Evolutionary conservation across 176 grass and related monocot genomes (phyloP), one percentile per base, ranked within the genome.

Genomic region (Aegilops speltoides): DNA sequence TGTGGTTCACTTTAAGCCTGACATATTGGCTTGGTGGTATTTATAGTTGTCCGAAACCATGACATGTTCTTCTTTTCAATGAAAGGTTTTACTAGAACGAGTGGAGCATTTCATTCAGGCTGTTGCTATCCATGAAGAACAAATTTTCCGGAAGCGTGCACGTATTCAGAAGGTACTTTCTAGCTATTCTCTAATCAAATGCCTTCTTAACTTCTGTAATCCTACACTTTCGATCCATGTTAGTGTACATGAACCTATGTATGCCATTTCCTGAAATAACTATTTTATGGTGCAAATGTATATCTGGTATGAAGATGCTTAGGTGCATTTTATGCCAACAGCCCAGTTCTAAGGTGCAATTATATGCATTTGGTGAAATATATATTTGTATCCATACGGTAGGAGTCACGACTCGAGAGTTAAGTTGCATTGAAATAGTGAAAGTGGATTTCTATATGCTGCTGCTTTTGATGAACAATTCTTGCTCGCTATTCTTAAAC

Each of bases 41-140:
- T 76, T 46, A 32, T 26, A 75, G 34, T 62, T 78, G 20, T 32
- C 76, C 60, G 62, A 77, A 67, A 54, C 67, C 26, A 76, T 91
- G 46, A 70, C 19, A 80, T 73, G 86, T 86, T 89, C 68, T 76
- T 25, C 41, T 65, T 89, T 95, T 85, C 11, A 46, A 73, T 43
- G 37, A 75, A 86, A 91, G 96, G 96, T 98, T 86, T 79, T 87
- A 82, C 89, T 98, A 78, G 96, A 98, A 77, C 79, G 91, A 56
- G 96, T 98, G 84, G 96, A 96, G 67, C 93, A 98, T 87, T 98
- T 98, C 48, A 94, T 96, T 86, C 96, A 94, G 69, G 88, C 92
- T 63, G 92, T 91, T 96, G 88, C 93, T 50, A 38, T 96, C 69
- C 80, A 96, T 46, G 96, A 98, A 94, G 96, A 96, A 52, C 90